phyloP scores from a whole-genome alignment of 176 grass and related monocot species.

The Pontederia crassipes region DNA sequence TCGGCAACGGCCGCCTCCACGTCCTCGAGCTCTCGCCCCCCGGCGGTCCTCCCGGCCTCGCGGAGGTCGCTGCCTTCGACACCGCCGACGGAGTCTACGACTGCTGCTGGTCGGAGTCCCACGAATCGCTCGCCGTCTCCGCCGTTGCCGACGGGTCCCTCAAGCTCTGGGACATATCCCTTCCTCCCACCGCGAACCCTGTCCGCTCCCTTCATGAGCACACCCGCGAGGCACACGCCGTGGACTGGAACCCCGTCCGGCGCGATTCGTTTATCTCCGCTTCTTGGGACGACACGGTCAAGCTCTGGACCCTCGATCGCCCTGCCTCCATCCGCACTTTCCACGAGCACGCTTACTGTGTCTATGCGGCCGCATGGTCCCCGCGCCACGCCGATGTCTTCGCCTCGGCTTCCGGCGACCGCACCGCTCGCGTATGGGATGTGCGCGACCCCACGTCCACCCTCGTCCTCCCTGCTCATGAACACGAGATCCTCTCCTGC shows the following conservation, averaged over 20 bases:
- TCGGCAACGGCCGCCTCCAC: conserved; percentile 89
- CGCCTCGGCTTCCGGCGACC: conserved; percentile 67
- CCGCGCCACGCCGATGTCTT: conserved; percentile 78
- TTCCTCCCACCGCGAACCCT: conserved; percentile 52
- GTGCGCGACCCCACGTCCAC: conserved; percentile 63
- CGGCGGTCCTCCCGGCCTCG: conserved; percentile 3
- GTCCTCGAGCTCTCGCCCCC: conserved; percentile 58
- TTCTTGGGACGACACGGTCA: conserved; percentile 80
- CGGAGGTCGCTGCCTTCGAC: conserved; percentile 47
- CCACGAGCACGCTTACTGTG: conserved; percentile 72
- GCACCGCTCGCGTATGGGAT: conserved; percentile 67
- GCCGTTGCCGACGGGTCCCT: conserved; percentile 65
- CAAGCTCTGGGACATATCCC: conserved; percentile 56
- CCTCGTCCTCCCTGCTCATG: conserved; percentile 58
- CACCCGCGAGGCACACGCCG: conserved; percentile 52
- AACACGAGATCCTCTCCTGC: conserved; percentile 71
- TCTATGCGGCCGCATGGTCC: conserved; percentile 63
- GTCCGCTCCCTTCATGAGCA: conserved; percentile 76
- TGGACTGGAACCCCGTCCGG: conserved; percentile 80
- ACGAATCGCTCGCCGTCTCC: conserved; percentile 62
- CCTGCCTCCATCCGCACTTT: conserved; percentile 64
- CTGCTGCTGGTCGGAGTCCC: conserved; percentile 87
- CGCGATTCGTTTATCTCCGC: conserved; percentile 68
- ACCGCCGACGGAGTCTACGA: conserved; percentile 84
- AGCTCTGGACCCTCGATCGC: conserved; percentile 80